Percentiles rank a stretch among this genome's conserved stretches.
phyloP scores from a whole-genome alignment of 371 early-diverging fungal species.

The Choanephora cucurbitarum region DNA sequence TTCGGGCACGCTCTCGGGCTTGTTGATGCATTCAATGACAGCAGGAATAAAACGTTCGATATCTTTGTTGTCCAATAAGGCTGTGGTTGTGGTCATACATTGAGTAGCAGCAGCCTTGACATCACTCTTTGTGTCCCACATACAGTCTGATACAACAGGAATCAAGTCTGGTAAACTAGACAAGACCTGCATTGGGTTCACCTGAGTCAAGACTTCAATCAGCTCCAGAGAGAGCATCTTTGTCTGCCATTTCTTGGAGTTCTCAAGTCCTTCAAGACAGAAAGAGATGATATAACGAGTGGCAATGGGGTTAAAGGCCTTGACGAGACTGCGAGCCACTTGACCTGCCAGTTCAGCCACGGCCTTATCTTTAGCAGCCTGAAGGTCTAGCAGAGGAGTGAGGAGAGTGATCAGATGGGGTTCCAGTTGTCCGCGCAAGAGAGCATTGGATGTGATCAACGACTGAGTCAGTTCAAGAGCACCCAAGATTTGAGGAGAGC shows the following conservation, averaged over 20 bases:
- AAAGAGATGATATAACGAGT: constrained; percentile 57
- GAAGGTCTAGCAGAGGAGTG: constrained; percentile 58
- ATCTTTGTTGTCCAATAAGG: constrained; percentile 35
- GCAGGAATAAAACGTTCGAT: constrained; percentile 60
- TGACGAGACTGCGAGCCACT: constrained; percentile 57
- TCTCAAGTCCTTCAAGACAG: constrained; percentile 58
- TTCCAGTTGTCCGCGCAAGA: constrained; percentile 51
- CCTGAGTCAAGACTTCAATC: constrained; percentile 52
- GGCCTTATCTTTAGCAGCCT: constrained; percentile 66
- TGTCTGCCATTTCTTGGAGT: constrained; percentile 80
- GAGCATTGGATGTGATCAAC: constrained; percentile 38
- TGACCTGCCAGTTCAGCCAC: constrained; percentile 61
- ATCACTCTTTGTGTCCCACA: constrained; percentile 77
- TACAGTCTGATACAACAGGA: constrained; percentile 71
- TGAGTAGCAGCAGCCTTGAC: constrained; percentile 53
- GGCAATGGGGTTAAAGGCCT: constrained; percentile 57
- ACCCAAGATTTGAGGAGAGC: constrained; percentile 67
- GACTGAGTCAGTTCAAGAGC: constrained; percentile 59
- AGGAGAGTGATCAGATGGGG: constrained; percentile 64
- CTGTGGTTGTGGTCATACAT: constrained; percentile 53
- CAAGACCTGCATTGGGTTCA: constrained; percentile 63
- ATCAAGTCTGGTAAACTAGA: constrained; percentile 65
- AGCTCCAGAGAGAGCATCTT: constrained; percentile 63
- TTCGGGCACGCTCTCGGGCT: constrained; percentile 65
- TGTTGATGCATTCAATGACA: constrained; percentile 63